These are phyloP conservation scores for Penicillium goetzii DNA, from an alignment of 495 filamentous ascomycete species.

Conservation along the genomic window DNA sequence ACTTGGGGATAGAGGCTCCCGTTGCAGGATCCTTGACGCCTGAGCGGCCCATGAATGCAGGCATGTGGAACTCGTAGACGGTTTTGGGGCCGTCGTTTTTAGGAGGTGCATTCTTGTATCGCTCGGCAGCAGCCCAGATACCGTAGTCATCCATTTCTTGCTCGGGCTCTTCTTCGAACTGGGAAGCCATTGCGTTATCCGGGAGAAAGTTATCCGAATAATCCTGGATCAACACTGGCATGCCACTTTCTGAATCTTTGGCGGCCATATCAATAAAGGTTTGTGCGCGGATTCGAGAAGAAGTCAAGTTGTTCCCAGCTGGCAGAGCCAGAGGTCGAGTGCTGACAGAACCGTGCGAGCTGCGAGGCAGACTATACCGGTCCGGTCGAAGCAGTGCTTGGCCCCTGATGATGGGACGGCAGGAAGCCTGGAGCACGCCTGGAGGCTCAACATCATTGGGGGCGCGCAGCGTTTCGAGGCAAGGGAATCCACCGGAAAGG, in stretches of 20 bases:
- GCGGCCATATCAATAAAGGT: slow-evolving; percentile 55
- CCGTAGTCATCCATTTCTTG: slow-evolving; percentile 45
- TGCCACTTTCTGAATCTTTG: slow-evolving; percentile 48
- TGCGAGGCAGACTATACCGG: slow-evolving; percentile 51
- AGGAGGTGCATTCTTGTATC: slow-evolving; percentile 29
- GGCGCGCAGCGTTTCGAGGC: slow-evolving; percentile 66
- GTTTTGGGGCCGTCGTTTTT: slow-evolving; percentile 42
- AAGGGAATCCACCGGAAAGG: slow-evolving; percentile 68
- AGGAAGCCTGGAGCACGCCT: slow-evolving; percentile 71
- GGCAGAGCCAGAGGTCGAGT: slow-evolving; percentile 49
- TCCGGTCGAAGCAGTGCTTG: slow-evolving; percentile 54
- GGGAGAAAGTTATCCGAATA: slow-evolving; percentile 47
- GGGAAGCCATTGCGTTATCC: slow-evolving; percentile 38
- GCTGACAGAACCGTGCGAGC: slow-evolving; percentile 51
- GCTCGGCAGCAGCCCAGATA: slow-evolving; percentile 36
- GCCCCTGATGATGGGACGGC: slow-evolving; percentile 58
- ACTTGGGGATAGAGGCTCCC: slow-evolving; percentile 44
- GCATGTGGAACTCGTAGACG: slow-evolving; percentile 50
- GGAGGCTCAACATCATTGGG: slow-evolving; percentile 71
- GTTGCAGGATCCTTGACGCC: slow-evolving; percentile 34
- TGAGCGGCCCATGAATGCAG: slow-evolving; percentile 49
- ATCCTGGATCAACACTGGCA: slow-evolving; percentile 50
- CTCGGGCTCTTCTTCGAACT: slow-evolving; percentile 42
- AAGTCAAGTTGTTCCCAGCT: slow-evolving; percentile 51
- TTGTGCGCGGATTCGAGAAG: slow-evolving; percentile 52